Percentiles rank a stretch among this genome's conserved stretches.
phyloP scores from a whole-genome alignment of 164 flowering plant genomes.

The Pachysandra terminalis region DNA sequence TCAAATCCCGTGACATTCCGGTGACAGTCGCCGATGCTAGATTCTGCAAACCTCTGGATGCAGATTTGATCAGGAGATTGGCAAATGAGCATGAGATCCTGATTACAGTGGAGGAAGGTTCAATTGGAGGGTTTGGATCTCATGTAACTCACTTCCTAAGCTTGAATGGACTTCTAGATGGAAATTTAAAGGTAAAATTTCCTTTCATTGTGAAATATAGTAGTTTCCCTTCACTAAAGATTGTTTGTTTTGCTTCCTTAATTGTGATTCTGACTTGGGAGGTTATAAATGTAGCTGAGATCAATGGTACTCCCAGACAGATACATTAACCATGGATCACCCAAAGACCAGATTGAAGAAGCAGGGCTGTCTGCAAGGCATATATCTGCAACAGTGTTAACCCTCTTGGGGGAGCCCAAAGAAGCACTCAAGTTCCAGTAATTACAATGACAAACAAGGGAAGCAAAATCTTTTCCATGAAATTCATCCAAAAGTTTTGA shows the following conservation, averaged over 20 bases:
- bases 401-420: slow-evolving; percentile 68
- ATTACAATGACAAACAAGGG: slow-evolving; percentile 11
- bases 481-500: slow-evolving; percentile 1
- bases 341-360: slow-evolving; percentile 70
- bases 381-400: slow-evolving; percentile 66
- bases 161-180: slow-evolving; percentile 69
- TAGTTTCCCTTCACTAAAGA: neutral
- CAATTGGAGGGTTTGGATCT: slow-evolving; percentile 88
- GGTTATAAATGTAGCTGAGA: slow-evolving; percentile 36
- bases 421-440: slow-evolving; percentile 53
- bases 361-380: slow-evolving; percentile 82
- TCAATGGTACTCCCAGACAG: slow-evolving; percentile 74
- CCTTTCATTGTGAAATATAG: too few species aligned
- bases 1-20: slow-evolving; percentile 33
- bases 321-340: slow-evolving; percentile 92
- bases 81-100: slow-evolving; percentile 75
- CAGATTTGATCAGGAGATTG: slow-evolving; percentile 55
- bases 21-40: slow-evolving; percentile 85
- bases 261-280: slow-evolving; percentile 1
- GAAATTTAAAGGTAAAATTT: slow-evolving; percentile 70
- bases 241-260: neutral
- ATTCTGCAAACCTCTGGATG: slow-evolving; percentile 87
- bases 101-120: slow-evolving; percentile 82
- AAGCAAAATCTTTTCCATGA: neutral
- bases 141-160: slow-evolving; percentile 76